Evolutionary conservation across 1,284 basidiomycete genomes (phyloP).

Genomic region (Ustanciosporium gigantosporum): DNA sequence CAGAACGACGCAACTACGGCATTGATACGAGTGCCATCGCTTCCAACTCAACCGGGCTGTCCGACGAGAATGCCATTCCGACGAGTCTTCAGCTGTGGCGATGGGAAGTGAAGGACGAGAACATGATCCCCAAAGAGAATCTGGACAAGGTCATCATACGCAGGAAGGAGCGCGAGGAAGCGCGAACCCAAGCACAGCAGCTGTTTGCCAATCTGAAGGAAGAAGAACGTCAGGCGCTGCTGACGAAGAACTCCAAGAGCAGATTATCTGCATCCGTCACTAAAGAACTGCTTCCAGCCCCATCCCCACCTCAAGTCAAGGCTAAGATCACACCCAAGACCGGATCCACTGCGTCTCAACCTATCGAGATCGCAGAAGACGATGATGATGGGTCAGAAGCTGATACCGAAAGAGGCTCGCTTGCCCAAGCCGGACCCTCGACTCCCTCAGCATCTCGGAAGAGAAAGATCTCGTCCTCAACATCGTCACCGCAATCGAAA

Average conservation of each 20-base stretch:
- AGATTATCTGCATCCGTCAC: constrained; percentile 25
- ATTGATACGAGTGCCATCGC: constrained; percentile 15
- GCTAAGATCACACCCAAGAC: constrained; percentile 1
- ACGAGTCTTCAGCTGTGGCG: constrained; percentile 73
- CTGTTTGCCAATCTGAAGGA: constrained; percentile 28
- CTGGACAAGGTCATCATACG: constrained; percentile 71
- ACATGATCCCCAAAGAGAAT: constrained; percentile 73
- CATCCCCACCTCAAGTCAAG: constrained; percentile 3
- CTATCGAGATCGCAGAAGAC: constrained; percentile 32
- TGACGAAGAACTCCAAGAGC: constrained; percentile 26
- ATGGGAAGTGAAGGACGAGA: constrained; percentile 76
- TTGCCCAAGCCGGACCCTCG: constrained; percentile 3
- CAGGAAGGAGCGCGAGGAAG: constrained; percentile 71
- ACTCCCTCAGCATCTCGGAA: constrained; percentile 14
- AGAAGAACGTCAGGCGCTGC: constrained; percentile 31
- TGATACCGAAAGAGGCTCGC: constrained; percentile 8
- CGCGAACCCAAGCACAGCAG: constrained; percentile 52
- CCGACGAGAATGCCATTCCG: constrained; percentile 7
- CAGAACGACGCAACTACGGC: constrained; percentile 51
- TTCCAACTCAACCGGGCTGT: constrained; percentile 1
- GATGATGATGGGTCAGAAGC: constrained; percentile 22
- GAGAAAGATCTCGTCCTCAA: constrained; percentile 17
- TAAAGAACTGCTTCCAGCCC: constrained; percentile 1
- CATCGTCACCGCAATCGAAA: constrained; percentile 12
- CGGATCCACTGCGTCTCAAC: constrained; percentile 6